Conservation (phyloP, 1,284 basidiomycete species). For the Fomitopsis pinicola region DNA sequence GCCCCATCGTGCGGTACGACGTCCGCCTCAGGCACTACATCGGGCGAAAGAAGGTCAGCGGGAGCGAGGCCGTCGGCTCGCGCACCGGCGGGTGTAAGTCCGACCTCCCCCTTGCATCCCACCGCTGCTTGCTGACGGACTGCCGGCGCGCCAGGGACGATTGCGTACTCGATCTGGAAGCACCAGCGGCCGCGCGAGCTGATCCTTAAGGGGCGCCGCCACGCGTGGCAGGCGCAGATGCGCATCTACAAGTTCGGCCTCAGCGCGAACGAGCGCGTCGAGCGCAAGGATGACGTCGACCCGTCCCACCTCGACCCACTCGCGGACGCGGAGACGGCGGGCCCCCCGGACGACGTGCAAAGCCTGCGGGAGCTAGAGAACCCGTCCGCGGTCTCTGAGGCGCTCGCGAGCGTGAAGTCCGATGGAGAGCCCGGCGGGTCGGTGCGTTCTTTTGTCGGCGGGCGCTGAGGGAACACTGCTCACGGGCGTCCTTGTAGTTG, state of each 20-base stretch:
- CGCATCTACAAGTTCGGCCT: conserved; percentile 3
- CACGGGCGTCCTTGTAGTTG: too few relatives aligned
- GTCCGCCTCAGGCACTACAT: conserved; percentile 29
- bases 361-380: too few relatives aligned
- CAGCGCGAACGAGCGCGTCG: conserved; percentile 1
- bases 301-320: background rate
- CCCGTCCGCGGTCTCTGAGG: too few relatives aligned
- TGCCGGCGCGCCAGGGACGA: conserved; percentile 1
- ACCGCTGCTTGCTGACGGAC: background rate
- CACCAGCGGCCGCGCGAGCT: background rate
- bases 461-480: background rate
- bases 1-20: conserved; percentile 40
- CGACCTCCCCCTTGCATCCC: background rate
- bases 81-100: background rate
- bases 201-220: background rate
- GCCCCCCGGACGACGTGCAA: background rate
- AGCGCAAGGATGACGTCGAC: conserved; percentile 1
- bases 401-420: too few relatives aligned
- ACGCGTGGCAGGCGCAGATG: conserved; percentile 5
- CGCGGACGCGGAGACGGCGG: background rate
- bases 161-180: conserved; percentile 4
- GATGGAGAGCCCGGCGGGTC: too few relatives aligned
- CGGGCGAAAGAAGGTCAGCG: background rate
- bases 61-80: background rate
- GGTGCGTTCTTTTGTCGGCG: background rate